A percentile compares a stretch with the other conserved stretches of the same genome.
Evolutionary conservation across 2,329 filamentous ascomycete species (phyloP).

Genomic region (Clonostachys sp.): DNA sequence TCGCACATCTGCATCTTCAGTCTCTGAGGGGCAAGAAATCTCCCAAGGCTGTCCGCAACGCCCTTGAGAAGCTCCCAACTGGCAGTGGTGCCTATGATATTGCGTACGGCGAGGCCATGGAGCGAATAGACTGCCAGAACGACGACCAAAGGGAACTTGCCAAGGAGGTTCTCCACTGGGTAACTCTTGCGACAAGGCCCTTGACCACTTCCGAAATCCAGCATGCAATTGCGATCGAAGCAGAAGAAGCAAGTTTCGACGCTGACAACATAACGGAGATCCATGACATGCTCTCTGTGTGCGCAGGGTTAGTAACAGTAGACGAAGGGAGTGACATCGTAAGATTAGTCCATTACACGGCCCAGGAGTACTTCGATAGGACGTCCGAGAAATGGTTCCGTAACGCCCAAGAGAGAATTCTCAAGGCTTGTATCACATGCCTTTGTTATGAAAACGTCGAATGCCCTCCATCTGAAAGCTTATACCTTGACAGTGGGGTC

Average conservation of each 20-base stretch:
- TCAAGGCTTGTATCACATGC: slow-evolving; percentile 24
- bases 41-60: slow-evolving; percentile 19
- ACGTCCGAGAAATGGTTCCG: slow-evolving; percentile 16
- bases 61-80: slow-evolving; percentile 20
- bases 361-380: slow-evolving; percentile 35
- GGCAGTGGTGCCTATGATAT: slow-evolving; percentile 21
- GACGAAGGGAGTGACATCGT: slow-evolving; percentile 30
- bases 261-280: slow-evolving; percentile 23
- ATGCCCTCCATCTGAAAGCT: background rate
- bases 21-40: slow-evolving; percentile 12
- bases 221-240: slow-evolving; percentile 34
- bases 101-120: slow-evolving; percentile 34
- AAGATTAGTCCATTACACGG: slow-evolving; percentile 38
- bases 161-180: slow-evolving; percentile 30
- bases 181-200: slow-evolving; percentile 25
- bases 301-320: slow-evolving; percentile 33
- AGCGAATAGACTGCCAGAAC: slow-evolving; percentile 31
- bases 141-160: slow-evolving; percentile 25
- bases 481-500: background rate
- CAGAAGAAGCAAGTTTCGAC: slow-evolving; percentile 17
- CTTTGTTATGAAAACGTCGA: slow-evolving; percentile 22
- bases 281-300: slow-evolving; percentile 26
- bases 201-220: slow-evolving; percentile 27
- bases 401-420: slow-evolving; percentile 16
- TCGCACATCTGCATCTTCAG: slow-evolving; percentile 11